Evolutionary conservation across 495 filamentous ascomycete species (phyloP).

Genomic region (Ramalina intermedia): DNA sequence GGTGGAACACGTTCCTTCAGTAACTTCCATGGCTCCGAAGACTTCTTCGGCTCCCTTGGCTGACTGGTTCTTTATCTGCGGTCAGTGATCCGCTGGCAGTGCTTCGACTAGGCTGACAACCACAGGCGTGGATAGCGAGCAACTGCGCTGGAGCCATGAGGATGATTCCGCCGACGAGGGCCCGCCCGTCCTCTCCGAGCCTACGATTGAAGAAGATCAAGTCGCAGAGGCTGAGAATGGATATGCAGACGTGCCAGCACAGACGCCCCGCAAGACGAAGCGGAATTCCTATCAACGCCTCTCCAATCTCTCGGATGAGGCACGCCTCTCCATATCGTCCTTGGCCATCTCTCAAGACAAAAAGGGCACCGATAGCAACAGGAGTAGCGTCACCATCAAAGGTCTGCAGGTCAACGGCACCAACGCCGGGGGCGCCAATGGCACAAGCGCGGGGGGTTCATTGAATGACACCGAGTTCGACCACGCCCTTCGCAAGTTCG

Average conservation of each 20-base stretch:
- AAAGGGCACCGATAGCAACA: conserved; percentile 59
- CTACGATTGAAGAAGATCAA: conserved; percentile 72
- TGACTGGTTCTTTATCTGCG: conserved; percentile 98
- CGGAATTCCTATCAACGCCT: conserved; percentile 52
- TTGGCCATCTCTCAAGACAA: conserved; percentile 40
- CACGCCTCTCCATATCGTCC: conserved; percentile 49
- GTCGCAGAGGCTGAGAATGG: conserved; percentile 41
- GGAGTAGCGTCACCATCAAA: conserved; percentile 77
- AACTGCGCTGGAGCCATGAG: conserved; percentile 29
- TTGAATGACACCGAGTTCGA: conserved; percentile 77
- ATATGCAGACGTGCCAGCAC: conserved; percentile 25
- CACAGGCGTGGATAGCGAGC: conserved; percentile 17
- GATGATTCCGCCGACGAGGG: conserved; percentile 33
- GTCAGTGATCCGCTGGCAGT: conserved; percentile 57
- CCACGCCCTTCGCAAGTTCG: conserved; percentile 80
- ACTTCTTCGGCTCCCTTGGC: conserved; percentile 66
- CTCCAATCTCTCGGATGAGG: conserved; percentile 47
- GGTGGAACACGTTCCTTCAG: neutral
- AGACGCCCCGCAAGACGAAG: conserved; percentile 43
- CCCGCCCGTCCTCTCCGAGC: conserved; percentile 44
- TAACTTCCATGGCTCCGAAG: conserved; percentile 11
- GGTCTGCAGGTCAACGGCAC: conserved; percentile 31
- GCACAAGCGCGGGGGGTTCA: conserved; percentile 18
- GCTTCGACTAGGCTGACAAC: conserved; percentile 25
- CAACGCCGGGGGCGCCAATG: conserved; percentile 1